Conservation (phyloP, 2,329 filamentous ascomycete species). For the Apiospora koreana region DNA sequence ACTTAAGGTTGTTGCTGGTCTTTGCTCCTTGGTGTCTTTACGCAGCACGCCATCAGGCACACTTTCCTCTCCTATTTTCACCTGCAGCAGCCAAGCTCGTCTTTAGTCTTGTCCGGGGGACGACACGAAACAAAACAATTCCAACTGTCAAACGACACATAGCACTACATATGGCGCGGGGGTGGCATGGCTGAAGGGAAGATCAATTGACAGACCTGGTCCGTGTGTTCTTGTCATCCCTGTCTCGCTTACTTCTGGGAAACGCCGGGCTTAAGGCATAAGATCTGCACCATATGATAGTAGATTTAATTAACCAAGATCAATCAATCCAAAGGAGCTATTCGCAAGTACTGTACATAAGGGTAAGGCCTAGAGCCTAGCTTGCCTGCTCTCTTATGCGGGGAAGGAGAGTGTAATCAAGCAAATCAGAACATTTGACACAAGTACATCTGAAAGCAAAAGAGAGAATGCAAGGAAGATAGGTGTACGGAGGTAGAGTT, state of each 20-base stretch:
- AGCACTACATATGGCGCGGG: background rate
- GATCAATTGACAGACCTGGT: background rate
- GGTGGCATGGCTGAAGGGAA: background rate
- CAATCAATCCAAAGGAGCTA: background rate
- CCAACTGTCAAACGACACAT: background rate
- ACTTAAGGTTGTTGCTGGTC: background rate
- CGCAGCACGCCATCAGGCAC: background rate
- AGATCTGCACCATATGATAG: background rate
- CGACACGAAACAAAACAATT: background rate
- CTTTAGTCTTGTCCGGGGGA: background rate
- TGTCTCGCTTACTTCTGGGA: conserved; percentile 1
- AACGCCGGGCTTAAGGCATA: background rate
- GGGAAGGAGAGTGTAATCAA: background rate
- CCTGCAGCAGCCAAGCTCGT: background rate
- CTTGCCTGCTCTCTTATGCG: background rate
- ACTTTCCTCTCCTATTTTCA: background rate
- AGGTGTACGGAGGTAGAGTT: background rate
- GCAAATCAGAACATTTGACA: background rate
- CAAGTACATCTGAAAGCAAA: background rate
- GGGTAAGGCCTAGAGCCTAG: background rate
- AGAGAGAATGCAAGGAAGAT: background rate
- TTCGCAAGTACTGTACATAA: background rate
- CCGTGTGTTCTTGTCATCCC: background rate
- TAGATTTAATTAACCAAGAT: background rate
- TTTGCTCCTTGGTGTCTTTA: background rate